Percentiles rank a stretch among this genome's conserved stretches.
phyloP scores from a whole-genome alignment of 2,329 filamentous ascomycete genomes.

The Talaromyces sp. region DNA sequence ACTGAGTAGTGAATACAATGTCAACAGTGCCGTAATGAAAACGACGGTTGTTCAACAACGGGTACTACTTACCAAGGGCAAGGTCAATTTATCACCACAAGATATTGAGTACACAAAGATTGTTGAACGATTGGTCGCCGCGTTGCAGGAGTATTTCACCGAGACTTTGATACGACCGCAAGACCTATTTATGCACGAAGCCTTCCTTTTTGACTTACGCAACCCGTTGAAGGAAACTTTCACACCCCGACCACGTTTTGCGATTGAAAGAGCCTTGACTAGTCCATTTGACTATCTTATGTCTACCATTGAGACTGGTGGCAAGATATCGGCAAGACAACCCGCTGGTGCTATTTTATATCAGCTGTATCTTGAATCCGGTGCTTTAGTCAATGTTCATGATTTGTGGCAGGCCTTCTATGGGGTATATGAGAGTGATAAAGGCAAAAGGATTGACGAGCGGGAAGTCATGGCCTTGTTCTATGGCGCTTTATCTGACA shows the following conservation, averaged over 20 bases:
- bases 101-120: slow-evolving; percentile 60
- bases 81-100: slow-evolving; percentile 55
- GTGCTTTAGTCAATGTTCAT: slow-evolving; percentile 61
- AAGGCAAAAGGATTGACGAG: slow-evolving; percentile 35
- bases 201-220: slow-evolving; percentile 61
- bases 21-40: slow-evolving; percentile 60
- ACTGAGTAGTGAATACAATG: slow-evolving; percentile 74
- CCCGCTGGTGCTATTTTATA: slow-evolving; percentile 64
- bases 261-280: slow-evolving; percentile 62
- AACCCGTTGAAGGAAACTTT: slow-evolving; percentile 62
- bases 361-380: slow-evolving; percentile 65
- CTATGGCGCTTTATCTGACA: slow-evolving; percentile 80
- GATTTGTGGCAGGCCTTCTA: slow-evolving; percentile 66
- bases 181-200: slow-evolving; percentile 57
- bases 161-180: slow-evolving; percentile 53
- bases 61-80: slow-evolving; percentile 60
- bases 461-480: slow-evolving; percentile 67
- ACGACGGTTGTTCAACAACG: slow-evolving; percentile 64
- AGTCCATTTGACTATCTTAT: slow-evolving; percentile 64
- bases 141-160: slow-evolving; percentile 51
- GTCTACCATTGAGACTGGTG: slow-evolving; percentile 43
- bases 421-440: slow-evolving; percentile 50
- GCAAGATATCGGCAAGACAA: slow-evolving; percentile 53
- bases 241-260: slow-evolving; percentile 59
- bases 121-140: slow-evolving; percentile 50